phyloP scores from a whole-genome alignment of 2,329 filamentous ascomycete species.

The Penicillium sp. region DNA sequence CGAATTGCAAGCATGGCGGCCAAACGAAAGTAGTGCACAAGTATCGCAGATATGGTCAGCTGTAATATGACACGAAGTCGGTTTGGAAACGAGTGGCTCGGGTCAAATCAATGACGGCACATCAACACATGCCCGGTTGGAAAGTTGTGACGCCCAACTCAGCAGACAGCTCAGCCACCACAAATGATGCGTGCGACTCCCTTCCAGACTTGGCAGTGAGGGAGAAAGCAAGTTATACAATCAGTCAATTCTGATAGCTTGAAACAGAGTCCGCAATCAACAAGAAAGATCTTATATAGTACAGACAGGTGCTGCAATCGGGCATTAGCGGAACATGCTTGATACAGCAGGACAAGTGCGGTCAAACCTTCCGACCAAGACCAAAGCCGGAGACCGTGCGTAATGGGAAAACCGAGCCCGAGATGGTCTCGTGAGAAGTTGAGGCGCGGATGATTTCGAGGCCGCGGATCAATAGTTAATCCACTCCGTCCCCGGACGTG shows the following conservation, averaged over 20 bases:
- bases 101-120: background rate
- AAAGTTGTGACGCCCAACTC: background rate
- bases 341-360: background rate
- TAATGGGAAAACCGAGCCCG: conserved; percentile 1
- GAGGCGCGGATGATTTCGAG: conserved; percentile 4
- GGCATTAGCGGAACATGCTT: background rate
- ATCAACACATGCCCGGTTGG: conserved; percentile 2
- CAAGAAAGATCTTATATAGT: background rate
- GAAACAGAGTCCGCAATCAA: background rate
- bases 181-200: background rate
- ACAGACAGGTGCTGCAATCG: background rate
- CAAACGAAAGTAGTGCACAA: conserved; percentile 1
- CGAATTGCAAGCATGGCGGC: conserved; percentile 16
- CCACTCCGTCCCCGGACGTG: conserved; percentile 1
- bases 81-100: conserved; percentile 2
- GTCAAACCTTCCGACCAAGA: background rate
- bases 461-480: conserved; percentile 4
- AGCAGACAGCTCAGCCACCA: background rate
- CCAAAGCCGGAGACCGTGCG: background rate
- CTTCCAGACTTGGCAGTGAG: background rate
- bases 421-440: background rate
- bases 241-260: background rate
- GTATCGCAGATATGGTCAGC: background rate
- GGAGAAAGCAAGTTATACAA: background rate
- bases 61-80: background rate